phyloP scores from a whole-genome alignment of 441 rosid genomes.

The Jatropha podagrica region DNA sequence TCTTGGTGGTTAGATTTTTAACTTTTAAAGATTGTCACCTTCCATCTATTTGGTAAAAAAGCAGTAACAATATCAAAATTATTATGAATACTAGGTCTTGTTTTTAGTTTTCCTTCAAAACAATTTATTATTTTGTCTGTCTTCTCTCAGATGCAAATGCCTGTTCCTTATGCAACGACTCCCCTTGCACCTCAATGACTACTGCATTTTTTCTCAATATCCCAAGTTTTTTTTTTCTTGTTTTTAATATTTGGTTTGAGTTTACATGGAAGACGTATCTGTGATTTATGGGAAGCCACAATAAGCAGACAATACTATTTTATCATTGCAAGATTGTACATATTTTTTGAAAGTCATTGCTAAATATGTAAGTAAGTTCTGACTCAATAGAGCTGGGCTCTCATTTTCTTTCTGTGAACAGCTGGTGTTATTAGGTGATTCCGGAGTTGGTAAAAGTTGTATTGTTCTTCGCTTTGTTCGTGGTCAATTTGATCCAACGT shows the following conservation, averaged over 20 bases:
- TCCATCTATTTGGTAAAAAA: no score
- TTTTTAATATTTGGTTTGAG: neutral
- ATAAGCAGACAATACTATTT: neutral
- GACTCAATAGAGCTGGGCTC: constrained; percentile 21
- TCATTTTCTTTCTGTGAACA: constrained; percentile 33
- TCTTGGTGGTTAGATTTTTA: no score
- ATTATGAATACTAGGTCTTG: no score
- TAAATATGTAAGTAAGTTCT: neutral
- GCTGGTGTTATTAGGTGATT: constrained; percentile 94
- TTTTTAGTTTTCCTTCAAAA: no score
- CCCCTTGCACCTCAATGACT: neutral
- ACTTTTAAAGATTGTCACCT: no score
- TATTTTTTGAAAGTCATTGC: neutral
- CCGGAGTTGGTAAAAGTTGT: constrained; percentile 98
- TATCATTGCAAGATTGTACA: neutral
- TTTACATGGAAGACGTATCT: neutral
- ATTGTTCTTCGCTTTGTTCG: constrained; percentile 97
- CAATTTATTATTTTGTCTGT: neutral
- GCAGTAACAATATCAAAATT: no score
- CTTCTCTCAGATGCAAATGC: neutral
- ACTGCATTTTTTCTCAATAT: neutral
- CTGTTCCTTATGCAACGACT: neutral
- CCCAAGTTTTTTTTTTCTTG: neutral
- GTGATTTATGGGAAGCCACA: neutral
- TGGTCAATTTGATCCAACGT: constrained; percentile 97